Evolutionary conservation across 306 rosid species (phyloP).

Genomic region (Begonia peltatifolia): DNA sequence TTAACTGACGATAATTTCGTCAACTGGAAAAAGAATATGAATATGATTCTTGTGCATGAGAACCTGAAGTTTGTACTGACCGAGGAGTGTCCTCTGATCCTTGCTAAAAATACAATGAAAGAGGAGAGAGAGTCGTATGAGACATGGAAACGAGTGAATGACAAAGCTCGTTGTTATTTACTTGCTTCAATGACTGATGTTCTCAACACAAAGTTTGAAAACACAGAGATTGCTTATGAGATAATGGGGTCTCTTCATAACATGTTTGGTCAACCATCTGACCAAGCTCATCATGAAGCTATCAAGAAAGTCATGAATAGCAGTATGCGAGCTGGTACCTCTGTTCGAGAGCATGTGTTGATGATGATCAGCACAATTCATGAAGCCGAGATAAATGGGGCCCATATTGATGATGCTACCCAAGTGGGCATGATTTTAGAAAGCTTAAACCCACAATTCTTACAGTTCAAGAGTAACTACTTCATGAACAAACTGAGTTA

Average conservation of each 20-base stretch:
- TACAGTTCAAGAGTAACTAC: neutral
- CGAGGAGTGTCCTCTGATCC: neutral
- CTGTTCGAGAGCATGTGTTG: too few relatives aligned
- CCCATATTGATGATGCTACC: neutral
- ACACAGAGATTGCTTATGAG: too few relatives aligned
- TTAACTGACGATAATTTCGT: constrained; percentile 1
- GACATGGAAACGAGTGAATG: too few relatives aligned
- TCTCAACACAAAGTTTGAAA: too few relatives aligned
- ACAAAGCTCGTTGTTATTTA: too few relatives aligned
- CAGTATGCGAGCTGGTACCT: neutral
- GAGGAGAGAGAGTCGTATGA: neutral
- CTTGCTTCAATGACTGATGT: too few relatives aligned
- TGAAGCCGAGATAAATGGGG: neutral
- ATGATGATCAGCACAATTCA: neutral
- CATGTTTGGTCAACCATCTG: neutral
- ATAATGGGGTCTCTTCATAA: too few relatives aligned
- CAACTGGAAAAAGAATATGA: neutral
- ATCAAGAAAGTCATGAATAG: neutral
- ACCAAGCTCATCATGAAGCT: neutral
- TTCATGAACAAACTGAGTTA: neutral
- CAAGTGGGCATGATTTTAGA: neutral
- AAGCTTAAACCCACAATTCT: neutral
- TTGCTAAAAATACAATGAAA: neutral
- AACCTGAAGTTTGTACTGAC: neutral
- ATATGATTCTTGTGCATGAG: neutral